phyloP scores from a whole-genome alignment of 2,329 filamentous ascomycete genomes.

The Paecilomyces fulvus region DNA sequence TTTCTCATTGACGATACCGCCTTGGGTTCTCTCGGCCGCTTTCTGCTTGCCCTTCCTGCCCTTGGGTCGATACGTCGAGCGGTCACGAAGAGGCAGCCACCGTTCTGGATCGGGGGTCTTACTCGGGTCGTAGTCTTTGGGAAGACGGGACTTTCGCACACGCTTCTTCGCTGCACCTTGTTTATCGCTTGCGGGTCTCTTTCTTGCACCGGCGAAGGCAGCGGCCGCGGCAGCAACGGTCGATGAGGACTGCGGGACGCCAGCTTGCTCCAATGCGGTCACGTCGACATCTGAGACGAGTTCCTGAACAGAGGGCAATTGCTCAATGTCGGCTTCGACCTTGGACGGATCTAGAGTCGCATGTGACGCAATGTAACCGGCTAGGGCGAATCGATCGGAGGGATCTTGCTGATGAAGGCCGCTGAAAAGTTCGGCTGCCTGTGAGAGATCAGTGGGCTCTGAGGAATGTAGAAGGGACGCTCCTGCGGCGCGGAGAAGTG shows the following conservation, averaged over 20 bases:
- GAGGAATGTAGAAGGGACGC: slow-evolving; percentile 70
- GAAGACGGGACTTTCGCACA: slow-evolving; percentile 38
- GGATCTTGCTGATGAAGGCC: slow-evolving; percentile 58
- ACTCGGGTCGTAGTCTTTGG: slow-evolving; percentile 53
- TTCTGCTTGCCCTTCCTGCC: slow-evolving; percentile 87
- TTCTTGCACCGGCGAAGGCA: slow-evolving; percentile 28
- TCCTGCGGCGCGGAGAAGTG: slow-evolving; percentile 74
- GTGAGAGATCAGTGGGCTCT: slow-evolving; percentile 55
- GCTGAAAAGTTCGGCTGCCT: slow-evolving; percentile 72
- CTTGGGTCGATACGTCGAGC: slow-evolving; percentile 81
- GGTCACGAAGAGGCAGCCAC: slow-evolving; percentile 84
- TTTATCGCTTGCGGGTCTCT: slow-evolving; percentile 29
- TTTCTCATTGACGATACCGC: slow-evolving; percentile 69
- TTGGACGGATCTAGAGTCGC: slow-evolving; percentile 43
- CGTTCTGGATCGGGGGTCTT: slow-evolving; percentile 83
- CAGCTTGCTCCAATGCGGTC: slow-evolving; percentile 36
- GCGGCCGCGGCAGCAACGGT: slow-evolving; percentile 22
- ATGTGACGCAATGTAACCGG: slow-evolving; percentile 79
- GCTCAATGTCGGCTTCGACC: slow-evolving; percentile 27
- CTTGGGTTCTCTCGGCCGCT: slow-evolving; percentile 70
- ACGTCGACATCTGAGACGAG: slow-evolving; percentile 37
- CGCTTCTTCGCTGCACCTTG: slow-evolving; percentile 31
- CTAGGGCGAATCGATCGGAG: slow-evolving; percentile 59
- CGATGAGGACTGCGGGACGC: slow-evolving; percentile 29
- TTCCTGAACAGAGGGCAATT: slow-evolving; percentile 32